phyloP scores from a whole-genome alignment of 78 protist species.

The Cavenderia fasciculata region DNA sequence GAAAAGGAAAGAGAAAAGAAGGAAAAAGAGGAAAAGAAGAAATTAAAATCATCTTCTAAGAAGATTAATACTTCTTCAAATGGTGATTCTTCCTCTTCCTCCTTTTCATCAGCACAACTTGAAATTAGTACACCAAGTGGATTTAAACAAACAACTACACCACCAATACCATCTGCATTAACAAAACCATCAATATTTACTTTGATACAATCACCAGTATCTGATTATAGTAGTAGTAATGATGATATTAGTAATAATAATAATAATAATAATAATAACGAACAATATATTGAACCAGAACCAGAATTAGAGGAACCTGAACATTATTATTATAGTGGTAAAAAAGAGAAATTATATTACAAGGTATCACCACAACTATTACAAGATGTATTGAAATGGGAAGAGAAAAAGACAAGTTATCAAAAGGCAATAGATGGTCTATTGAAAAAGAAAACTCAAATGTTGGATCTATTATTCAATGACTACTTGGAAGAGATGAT shows the following conservation, averaged over 20 bases:
- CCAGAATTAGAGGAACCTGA: background rate
- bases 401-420: conserved; percentile 14
- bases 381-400: conserved; percentile 52
- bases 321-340: background rate
- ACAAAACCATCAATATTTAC: conserved; percentile 1
- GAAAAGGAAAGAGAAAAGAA: conserved; percentile 2
- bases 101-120: too few relatives aligned
- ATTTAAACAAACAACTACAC: conserved; percentile 9
- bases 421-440: conserved; percentile 2
- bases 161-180: background rate
- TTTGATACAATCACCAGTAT: background rate
- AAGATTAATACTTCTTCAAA: background rate
- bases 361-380: conserved; percentile 44
- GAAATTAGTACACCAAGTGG: conserved; percentile 44
- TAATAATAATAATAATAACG: background rate
- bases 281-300: background rate
- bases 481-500: conserved; percentile 39
- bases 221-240: background rate
- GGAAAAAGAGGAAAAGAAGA: background rate
- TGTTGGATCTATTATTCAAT: background rate
- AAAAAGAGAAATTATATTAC: conserved; percentile 31
- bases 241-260: background rate
- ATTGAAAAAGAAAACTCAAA: conserved; percentile 10
- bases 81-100: too few relatives aligned
- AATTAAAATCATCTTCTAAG: background rate